Conservation (phyloP, 2,329 filamentous ascomycete genomes). For the Alternaria ventricosa region DNA sequence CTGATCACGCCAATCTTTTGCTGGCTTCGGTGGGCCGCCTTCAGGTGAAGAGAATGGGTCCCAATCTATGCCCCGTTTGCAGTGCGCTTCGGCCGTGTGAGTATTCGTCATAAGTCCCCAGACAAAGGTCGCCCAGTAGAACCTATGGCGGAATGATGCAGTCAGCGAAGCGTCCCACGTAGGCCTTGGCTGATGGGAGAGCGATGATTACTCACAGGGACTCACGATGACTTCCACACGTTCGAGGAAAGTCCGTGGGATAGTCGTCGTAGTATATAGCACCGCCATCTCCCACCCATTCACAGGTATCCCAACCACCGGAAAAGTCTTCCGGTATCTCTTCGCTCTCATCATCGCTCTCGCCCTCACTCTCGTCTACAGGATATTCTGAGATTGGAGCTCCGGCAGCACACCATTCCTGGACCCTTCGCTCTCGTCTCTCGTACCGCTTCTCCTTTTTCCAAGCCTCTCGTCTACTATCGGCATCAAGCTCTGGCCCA, state of each 20-base stretch:
- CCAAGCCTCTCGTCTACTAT: background rate
- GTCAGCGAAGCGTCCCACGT: background rate
- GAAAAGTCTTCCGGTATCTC: background rate
- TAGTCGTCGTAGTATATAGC: background rate
- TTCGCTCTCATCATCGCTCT: background rate
- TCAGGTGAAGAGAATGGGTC: background rate
- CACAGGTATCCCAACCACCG: background rate
- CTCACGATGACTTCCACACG: background rate
- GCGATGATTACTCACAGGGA: background rate
- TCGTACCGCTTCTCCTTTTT: background rate
- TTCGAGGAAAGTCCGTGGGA: background rate
- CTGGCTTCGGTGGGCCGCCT: background rate
- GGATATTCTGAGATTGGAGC: background rate
- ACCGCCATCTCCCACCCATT: background rate
- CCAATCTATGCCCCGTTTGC: background rate
- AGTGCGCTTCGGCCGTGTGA: background rate
- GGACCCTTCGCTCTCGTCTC: background rate
- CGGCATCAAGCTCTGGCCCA: background rate
- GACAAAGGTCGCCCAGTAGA: slow-evolving; percentile 11
- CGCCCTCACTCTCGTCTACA: background rate
- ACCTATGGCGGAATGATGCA: background rate
- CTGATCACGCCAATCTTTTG: background rate
- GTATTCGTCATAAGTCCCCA: slow-evolving; percentile 11
- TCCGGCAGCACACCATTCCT: background rate
- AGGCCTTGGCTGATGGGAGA: too few relatives aligned